Percentiles rank a stretch among this genome's conserved stretches.
Evolutionary conservation across 768 basidiomycete species (phyloP).

Genomic region (Trametes cingulata): DNA sequence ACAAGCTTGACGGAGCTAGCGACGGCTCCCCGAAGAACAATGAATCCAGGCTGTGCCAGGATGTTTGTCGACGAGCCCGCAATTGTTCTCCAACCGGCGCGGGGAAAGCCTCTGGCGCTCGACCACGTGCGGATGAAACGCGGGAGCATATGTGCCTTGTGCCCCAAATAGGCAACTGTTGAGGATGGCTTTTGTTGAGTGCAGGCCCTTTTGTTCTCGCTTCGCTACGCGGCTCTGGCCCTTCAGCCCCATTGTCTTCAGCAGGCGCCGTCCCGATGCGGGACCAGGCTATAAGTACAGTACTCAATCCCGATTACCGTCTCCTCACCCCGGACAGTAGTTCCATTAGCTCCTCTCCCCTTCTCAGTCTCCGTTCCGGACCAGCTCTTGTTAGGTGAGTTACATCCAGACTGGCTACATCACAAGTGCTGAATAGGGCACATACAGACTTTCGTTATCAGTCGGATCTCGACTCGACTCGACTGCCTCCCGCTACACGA

Average conservation of each 20-base stretch:
- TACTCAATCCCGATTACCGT: conserved; percentile 14
- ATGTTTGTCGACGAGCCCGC: conserved; percentile 20
- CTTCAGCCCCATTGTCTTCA: conserved; percentile 32
- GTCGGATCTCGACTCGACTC: conserved; percentile 21
- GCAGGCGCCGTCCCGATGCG: conserved; percentile 17
- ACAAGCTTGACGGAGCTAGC: not conserved
- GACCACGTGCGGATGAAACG: conserved; percentile 32
- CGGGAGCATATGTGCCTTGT: conserved; percentile 27
- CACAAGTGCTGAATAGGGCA: not conserved
- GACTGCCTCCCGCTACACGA: conserved; percentile 31
- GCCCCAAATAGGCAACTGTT: conserved; percentile 28
- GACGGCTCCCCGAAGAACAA: conserved; percentile 15
- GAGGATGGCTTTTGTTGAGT: conserved; percentile 25
- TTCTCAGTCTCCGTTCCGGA: conserved; percentile 27
- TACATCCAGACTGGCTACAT: not conserved
- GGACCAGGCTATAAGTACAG: conserved; percentile 33
- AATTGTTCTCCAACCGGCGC: conserved; percentile 27
- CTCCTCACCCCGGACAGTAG: conserved; percentile 32
- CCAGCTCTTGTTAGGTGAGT: conserved; percentile 34
- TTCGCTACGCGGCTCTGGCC: conserved; percentile 26
- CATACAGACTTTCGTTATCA: conserved; percentile 25
- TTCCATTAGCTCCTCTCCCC: conserved; percentile 27
- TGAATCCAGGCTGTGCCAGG: conserved; percentile 22
- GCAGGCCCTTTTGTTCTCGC: conserved; percentile 34
- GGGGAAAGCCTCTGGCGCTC: conserved; percentile 16